Evolutionary conservation across 768 basidiomycete genomes (phyloP).

Genomic region (Rubroboletus satanas): DNA sequence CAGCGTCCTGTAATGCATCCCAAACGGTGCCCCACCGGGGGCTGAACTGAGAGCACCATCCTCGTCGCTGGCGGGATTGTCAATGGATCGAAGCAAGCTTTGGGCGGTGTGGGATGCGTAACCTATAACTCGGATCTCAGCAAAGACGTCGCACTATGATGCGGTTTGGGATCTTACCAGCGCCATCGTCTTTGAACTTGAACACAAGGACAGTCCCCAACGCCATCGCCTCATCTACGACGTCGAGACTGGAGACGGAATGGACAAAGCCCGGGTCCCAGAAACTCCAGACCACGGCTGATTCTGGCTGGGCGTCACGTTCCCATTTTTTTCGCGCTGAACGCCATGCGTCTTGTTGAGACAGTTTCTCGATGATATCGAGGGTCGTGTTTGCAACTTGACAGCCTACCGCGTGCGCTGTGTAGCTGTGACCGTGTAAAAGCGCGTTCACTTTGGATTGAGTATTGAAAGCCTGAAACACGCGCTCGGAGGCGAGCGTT

Average conservation of each 20-base stretch:
- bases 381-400: conserved; percentile 84
- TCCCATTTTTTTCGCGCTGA: conserved; percentile 60
- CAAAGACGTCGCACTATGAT: neutral
- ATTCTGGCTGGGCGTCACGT: neutral
- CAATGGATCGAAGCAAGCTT: conserved; percentile 51
- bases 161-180: conserved; percentile 40
- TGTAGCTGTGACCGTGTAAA: conserved; percentile 94
- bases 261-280: conserved; percentile 77
- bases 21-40: conserved; percentile 55
- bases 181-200: conserved; percentile 55
- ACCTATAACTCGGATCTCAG: conserved; percentile 31
- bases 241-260: conserved; percentile 48
- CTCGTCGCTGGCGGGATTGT: conserved; percentile 24
- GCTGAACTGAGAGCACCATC: conserved; percentile 35
- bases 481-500: conserved; percentile 75
- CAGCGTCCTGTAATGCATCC: conserved; percentile 82
- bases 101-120: conserved; percentile 66
- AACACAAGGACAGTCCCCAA: conserved; percentile 83
- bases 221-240: conserved; percentile 77
- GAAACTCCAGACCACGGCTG: conserved; percentile 68
- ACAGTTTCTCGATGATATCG: conserved; percentile 52
- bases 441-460: conserved; percentile 79
- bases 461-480: conserved; percentile 78
- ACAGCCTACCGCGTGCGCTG: conserved; percentile 90
- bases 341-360: conserved; percentile 52